These are phyloP conservation scores for Neopestalotiopsis sp. DNA, from an alignment of 2,329 filamentous ascomycete species.

Conservation along the genomic window DNA sequence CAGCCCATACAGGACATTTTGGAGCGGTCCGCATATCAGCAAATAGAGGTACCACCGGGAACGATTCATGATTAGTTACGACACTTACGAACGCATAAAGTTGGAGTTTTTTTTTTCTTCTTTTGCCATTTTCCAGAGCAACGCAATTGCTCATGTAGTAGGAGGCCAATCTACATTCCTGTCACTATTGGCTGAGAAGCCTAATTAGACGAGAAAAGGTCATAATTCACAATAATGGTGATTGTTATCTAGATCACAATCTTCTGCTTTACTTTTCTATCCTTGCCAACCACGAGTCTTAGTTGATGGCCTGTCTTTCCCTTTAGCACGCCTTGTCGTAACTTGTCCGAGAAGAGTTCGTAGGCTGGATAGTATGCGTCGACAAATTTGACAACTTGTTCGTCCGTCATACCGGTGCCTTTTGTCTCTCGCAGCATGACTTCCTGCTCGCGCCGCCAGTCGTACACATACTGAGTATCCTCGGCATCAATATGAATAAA, in stretches of 20 bases:
- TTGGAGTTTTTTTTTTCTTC: conserved; percentile 11
- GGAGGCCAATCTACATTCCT: background rate
- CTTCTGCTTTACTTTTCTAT: conserved; percentile 64
- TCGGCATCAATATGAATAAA: conserved; percentile 72
- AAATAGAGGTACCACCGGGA: conserved; percentile 3
- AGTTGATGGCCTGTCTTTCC: conserved; percentile 61
- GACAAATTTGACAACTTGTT: conserved; percentile 78
- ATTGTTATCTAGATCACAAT: conserved; percentile 50
- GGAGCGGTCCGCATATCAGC: background rate
- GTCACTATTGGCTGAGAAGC: conserved; percentile 5
- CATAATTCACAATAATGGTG: background rate
- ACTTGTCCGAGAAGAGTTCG: conserved; percentile 68
- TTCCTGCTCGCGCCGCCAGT: conserved; percentile 85
- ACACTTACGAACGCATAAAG: conserved; percentile 17
- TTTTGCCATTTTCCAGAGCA: background rate
- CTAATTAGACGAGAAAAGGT: background rate
- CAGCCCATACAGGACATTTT: background rate
- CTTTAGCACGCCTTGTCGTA: conserved; percentile 63
- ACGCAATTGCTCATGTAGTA: background rate
- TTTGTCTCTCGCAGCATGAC: conserved; percentile 67
- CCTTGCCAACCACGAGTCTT: conserved; percentile 64
- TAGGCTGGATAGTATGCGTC: conserved; percentile 74
- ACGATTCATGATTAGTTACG: conserved; percentile 4
- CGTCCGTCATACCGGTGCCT: conserved; percentile 81
- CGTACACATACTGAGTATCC: conserved; percentile 77